Base-by-base conservation (phyloP, 148 eudicot genomes). In the Polygonum maritimum region DNA sequence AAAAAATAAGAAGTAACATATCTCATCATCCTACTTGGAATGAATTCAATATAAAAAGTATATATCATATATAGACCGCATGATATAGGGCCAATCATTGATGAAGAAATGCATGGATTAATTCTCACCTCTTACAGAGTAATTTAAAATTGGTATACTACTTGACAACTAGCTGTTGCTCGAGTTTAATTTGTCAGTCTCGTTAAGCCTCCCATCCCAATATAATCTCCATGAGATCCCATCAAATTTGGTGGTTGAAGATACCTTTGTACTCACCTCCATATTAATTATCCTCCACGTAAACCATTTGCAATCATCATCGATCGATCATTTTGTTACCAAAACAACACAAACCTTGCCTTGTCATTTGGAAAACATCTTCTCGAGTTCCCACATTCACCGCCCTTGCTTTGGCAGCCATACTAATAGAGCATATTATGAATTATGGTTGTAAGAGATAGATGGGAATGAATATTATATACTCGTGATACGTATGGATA, bases 131-230 rank as follows among this genome's bases (percentile, higher is more conserved):
- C 87, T 85, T 83, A 65, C 77, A 86, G 69, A 16, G 62, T 70
- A 72, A 49, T 76, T 75, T 78, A 77, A 67, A 82, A 80, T 48
- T 77, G 70, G 81, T 80, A 80, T 83, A 26, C 31, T 26, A 26
- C 31, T 26, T 26, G 91, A 91, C 96, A 91, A 89, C 92, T 93
- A 91, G 88, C 92, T 93, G 92, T 89, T 80, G 78, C 62, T 79
- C 69, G 83, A 67, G 71, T 41, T 67, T 69, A 80, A 44, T 82
- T 35, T 14, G 83, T 82, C 87, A 73, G 83, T 77, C 76, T 81
- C 48, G 55, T 76, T 45, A 54, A 72, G 67, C 77, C 39, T 65
- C 60, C 81, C 67, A 77, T 73, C 82, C 77, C 82, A 75, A 26
- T 26, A 26, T 26, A 26, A 80, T 81, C 88, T 82, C 81, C 85